phyloP scores from a whole-genome alignment of 2,329 filamentous ascomycete species.

The Acephala macrosclerotiorum region DNA sequence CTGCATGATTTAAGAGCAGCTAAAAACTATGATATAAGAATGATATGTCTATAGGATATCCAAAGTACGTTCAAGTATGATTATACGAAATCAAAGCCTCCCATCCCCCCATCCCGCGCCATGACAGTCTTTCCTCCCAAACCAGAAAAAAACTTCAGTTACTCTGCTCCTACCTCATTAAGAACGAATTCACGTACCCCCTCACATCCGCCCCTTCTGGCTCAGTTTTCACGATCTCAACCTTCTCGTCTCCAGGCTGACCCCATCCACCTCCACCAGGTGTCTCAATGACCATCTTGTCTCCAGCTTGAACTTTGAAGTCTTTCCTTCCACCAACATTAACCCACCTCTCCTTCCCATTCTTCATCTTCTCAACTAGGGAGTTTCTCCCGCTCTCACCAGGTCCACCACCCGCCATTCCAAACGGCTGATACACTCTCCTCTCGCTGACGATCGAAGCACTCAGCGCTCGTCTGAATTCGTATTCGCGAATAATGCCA shows the following conservation, averaged over 20 bases:
- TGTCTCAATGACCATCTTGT: slow-evolving; percentile 35
- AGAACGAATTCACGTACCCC: slow-evolving; percentile 8
- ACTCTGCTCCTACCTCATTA: slow-evolving; percentile 22
- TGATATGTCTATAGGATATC: not conserved
- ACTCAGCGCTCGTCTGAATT: slow-evolving; percentile 77
- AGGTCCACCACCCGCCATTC: slow-evolving; percentile 80
- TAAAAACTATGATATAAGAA: not conserved
- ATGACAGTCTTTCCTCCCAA: not conserved
- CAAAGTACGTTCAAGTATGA: not conserved
- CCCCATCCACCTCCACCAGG: slow-evolving; percentile 40
- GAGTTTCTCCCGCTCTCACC: slow-evolving; percentile 80
- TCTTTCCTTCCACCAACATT: slow-evolving; percentile 36
- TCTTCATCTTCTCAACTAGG: slow-evolving; percentile 68
- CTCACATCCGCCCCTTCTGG: slow-evolving; percentile 3
- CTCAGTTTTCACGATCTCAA: slow-evolving; percentile 11
- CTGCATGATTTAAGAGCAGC: not conserved
- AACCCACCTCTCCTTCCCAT: slow-evolving; percentile 27
- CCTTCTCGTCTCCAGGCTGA: slow-evolving; percentile 6
- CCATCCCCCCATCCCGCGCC: not conserved
- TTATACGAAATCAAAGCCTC: not conserved
- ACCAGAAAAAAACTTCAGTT: slow-evolving; percentile 10
- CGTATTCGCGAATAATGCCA: slow-evolving; percentile 76
- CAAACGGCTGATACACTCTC: slow-evolving; percentile 79
- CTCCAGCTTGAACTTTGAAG: slow-evolving; percentile 31
- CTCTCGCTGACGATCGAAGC: slow-evolving; percentile 79